A percentile compares a stretch with the other conserved stretches of the same genome.
Conservation (phyloP, 1,284 basidiomycete genomes). For the Trichosporon sp. region DNA sequence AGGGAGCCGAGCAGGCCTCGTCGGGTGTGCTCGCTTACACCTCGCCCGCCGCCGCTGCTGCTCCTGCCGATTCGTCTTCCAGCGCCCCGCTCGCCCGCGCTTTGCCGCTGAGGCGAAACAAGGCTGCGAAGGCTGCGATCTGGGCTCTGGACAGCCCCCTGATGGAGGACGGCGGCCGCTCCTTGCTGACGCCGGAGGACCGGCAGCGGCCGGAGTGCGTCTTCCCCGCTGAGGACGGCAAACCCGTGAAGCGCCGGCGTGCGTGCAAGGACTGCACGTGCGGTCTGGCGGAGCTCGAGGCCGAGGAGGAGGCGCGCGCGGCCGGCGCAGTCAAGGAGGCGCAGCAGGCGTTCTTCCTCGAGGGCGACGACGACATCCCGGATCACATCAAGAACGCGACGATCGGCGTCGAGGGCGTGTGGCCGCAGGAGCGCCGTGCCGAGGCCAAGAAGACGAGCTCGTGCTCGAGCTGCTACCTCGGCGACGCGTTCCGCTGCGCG, state of each 20-base stretch:
- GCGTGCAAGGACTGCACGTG: constrained; percentile 94
- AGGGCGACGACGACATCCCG: constrained; percentile 50
- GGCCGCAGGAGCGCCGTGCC: constrained; percentile 59
- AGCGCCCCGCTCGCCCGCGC: constrained; percentile 25
- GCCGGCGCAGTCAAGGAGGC: constrained; percentile 36
- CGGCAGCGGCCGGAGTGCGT: constrained; percentile 51
- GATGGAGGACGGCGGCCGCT: constrained; percentile 49
- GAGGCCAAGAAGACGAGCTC: constrained; percentile 71
- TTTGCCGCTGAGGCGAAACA: constrained; percentile 39
- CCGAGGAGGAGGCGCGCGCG: constrained; percentile 61
- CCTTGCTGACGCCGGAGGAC: constrained; percentile 54
- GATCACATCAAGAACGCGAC: constrained; percentile 38
- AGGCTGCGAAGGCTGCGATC: constrained; percentile 46
- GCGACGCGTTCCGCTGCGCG: constrained; percentile 94
- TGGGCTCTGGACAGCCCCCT: constrained; percentile 48
- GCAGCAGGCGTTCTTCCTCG: constrained; percentile 43
- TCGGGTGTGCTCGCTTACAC: constrained; percentile 33
- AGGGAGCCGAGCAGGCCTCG: constrained; percentile 21
- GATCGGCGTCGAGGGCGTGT: constrained; percentile 44
- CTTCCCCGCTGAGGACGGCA: constrained; percentile 41
- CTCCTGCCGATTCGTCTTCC: constrained; percentile 15
- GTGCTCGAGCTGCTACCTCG: constrained; percentile 96
- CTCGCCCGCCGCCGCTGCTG: constrained; percentile 30
- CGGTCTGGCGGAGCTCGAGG: constrained; percentile 85
- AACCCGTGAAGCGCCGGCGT: constrained; percentile 51